Percentiles rank a stretch among this genome's conserved stretches.
phyloP scores from a whole-genome alignment of 371 early-diverging fungal species.

The Dinochytrium kinnereticum region DNA sequence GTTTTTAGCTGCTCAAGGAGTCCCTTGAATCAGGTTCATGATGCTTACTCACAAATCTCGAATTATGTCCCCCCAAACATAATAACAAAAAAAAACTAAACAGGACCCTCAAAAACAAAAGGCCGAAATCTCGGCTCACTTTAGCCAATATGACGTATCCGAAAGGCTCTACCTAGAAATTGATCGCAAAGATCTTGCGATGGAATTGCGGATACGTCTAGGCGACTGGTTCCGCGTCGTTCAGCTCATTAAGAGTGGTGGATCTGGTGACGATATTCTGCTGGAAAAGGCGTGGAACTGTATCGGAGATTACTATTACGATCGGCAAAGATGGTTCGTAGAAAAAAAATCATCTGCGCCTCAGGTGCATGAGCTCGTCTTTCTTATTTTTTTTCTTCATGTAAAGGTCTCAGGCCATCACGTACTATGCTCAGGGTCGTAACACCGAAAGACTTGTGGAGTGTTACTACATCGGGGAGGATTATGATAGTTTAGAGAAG shows the following conservation, averaged over 20 bases:
- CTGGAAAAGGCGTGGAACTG: slow-evolving; percentile 58
- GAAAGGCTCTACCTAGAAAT: slow-evolving; percentile 57
- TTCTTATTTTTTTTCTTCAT: too few relatives aligned
- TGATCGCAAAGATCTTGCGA: slow-evolving; percentile 62
- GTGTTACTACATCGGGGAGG: slow-evolving; percentile 56
- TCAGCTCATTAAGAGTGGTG: slow-evolving; percentile 56
- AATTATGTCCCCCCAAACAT: too few relatives aligned
- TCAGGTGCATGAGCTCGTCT: too few relatives aligned
- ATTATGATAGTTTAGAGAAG: slow-evolving; percentile 53
- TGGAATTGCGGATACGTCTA: slow-evolving; percentile 54
- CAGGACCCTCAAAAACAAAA: slow-evolving; percentile 54
- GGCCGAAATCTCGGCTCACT: slow-evolving; percentile 55
- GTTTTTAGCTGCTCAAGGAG: neutral
- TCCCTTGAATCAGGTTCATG: too few relatives aligned
- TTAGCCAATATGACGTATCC: slow-evolving; percentile 49
- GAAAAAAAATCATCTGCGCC: too few relatives aligned
- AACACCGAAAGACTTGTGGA: slow-evolving; percentile 52
- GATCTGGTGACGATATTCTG: slow-evolving; percentile 53
- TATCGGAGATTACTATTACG: slow-evolving; percentile 60
- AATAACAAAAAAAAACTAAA: too few relatives aligned
- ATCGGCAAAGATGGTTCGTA: slow-evolving; percentile 49
- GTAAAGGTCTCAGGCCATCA: slow-evolving; percentile 57
- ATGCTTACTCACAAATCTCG: too few relatives aligned
- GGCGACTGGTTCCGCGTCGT: slow-evolving; percentile 65
- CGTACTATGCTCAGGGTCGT: slow-evolving; percentile 57